These are phyloP conservation scores for Verticillium longisporum DNA, from an alignment of 2,329 filamentous ascomycete species.

Conservation along the genomic window DNA sequence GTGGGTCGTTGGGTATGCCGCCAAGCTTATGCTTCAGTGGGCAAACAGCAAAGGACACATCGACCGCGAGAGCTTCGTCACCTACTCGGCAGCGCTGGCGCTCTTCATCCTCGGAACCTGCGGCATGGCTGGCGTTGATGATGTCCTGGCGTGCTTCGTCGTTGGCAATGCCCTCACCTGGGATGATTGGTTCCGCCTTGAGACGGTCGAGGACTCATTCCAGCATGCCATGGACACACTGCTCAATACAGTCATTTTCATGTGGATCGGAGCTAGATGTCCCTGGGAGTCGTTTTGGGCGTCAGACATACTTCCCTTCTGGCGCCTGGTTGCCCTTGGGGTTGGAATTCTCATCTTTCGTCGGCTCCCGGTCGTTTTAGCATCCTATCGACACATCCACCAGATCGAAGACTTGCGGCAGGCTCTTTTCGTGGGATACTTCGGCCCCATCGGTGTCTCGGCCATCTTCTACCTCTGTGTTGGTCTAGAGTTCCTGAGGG, in stretches of 20 bases:
- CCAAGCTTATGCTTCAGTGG: constrained; percentile 76
- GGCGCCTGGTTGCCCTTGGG: constrained; percentile 66
- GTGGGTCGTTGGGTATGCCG: constrained; percentile 69
- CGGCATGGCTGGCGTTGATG: constrained; percentile 80
- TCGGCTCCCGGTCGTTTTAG: constrained; percentile 69
- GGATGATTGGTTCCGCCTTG: constrained; percentile 89
- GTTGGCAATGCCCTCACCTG: constrained; percentile 87
- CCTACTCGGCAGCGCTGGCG: constrained; percentile 78
- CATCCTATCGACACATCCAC: constrained; percentile 66
- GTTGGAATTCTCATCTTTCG: constrained; percentile 71
- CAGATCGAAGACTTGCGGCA: constrained; percentile 72
- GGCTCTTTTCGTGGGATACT: constrained; percentile 84
- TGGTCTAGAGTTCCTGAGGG: constrained; percentile 64
- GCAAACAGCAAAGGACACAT: constrained; percentile 76
- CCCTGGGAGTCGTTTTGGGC: constrained; percentile 67
- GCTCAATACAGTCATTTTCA: constrained; percentile 79
- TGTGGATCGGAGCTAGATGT: constrained; percentile 84
- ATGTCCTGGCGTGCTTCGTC: constrained; percentile 87
- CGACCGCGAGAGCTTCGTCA: constrained; percentile 79
- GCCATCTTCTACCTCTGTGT: constrained; percentile 88
- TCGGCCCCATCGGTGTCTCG: constrained; percentile 85
- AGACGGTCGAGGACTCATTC: constrained; percentile 85
- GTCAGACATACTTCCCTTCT: constrained; percentile 67
- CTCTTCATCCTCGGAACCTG: constrained; percentile 84
- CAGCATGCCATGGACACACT: constrained; percentile 94